Base-by-base conservation (phyloP, 805 yeast species). In the Kurtzmaniella fragi region DNA sequence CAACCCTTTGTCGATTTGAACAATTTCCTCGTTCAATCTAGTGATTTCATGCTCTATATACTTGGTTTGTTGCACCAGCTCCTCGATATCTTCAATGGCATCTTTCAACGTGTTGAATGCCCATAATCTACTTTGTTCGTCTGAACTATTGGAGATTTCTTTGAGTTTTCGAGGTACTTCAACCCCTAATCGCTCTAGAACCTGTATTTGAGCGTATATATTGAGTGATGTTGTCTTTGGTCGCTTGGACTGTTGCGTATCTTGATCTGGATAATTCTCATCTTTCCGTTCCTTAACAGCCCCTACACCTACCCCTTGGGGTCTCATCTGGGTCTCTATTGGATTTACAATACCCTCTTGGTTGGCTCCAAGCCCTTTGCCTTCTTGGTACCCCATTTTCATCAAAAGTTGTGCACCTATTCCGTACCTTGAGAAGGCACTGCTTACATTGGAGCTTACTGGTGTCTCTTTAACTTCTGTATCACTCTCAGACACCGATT, bases 331-430 rank as follows among this genome's bases (percentile, higher is more conserved):
- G 3, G 85, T 82, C 44, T 85, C 82, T 5, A 91, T 79, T 0
- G 98, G 97, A n/a, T 72, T 77, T 0, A 73, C 71, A 1, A 88
- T 87, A 32, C 99, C 99, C 37, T 73, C 73, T 1, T 80, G 77
- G 17, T 70, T 57, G 4, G 65, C 64, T 2, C 99, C 99, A n/a
- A 91, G 70, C 0, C 97, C 98, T 50, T 75, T 68, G 0, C 99
- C 98, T 31, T 75, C 75, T 6, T 73, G 71, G 59, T 86, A 90
- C 0, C 99, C 99, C 98, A 91, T 90, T 45, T 79, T 75, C 43
- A 78, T 70, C 63, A 91, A 58, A 37, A 91, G 62, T 36, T 72
- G 61, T 2, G 95, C 95, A 28, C 98, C 98, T 29, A 88, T 77
- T 5, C 98, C 98, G 54, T 90, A 89, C 35, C 45, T 36, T 30